phyloP scores from a whole-genome alignment of 495 filamentous ascomycete species.

The Penicillium macrosclerotiorum region DNA sequence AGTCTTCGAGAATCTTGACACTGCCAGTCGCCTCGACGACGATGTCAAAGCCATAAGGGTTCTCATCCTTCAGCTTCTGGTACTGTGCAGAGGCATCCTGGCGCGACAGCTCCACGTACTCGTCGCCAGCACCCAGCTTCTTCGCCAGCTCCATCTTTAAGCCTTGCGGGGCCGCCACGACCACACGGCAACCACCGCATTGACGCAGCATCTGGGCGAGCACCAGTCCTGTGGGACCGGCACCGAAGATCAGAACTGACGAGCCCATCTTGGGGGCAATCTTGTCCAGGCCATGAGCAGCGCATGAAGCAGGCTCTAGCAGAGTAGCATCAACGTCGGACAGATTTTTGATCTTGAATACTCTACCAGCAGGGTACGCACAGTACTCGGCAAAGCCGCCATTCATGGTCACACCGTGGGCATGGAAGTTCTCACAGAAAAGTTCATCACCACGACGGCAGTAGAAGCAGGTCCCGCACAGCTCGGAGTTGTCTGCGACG shows the following conservation, averaged over 20 bases:
- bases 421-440: slow-evolving; percentile 68
- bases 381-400: slow-evolving; percentile 73
- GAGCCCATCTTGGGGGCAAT: slow-evolving; percentile 68
- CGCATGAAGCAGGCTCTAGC: slow-evolving; percentile 70
- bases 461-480: slow-evolving; percentile 72
- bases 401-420: slow-evolving; percentile 63
- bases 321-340: slow-evolving; percentile 70
- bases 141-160: slow-evolving; percentile 69
- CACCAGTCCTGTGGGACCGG: slow-evolving; percentile 64
- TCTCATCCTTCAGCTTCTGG: slow-evolving; percentile 58
- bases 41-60: slow-evolving; percentile 73
- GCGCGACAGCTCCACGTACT: slow-evolving; percentile 61
- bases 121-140: slow-evolving; percentile 63
- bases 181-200: slow-evolving; percentile 64
- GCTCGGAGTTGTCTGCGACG: slow-evolving; percentile 55
- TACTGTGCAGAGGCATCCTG: slow-evolving; percentile 54
- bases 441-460: slow-evolving; percentile 66
- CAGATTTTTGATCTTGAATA: slow-evolving; percentile 70
- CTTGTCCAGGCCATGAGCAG: slow-evolving; percentile 69
- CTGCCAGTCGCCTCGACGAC: slow-evolving; percentile 64
- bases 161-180: slow-evolving; percentile 63
- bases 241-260: slow-evolving; percentile 63
- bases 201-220: slow-evolving; percentile 61
- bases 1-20: slow-evolving; percentile 64
- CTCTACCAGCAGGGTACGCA: slow-evolving; percentile 54